Base-by-base conservation (phyloP, 164 flowering plant genomes). In the Dillenia turbinata region DNA sequence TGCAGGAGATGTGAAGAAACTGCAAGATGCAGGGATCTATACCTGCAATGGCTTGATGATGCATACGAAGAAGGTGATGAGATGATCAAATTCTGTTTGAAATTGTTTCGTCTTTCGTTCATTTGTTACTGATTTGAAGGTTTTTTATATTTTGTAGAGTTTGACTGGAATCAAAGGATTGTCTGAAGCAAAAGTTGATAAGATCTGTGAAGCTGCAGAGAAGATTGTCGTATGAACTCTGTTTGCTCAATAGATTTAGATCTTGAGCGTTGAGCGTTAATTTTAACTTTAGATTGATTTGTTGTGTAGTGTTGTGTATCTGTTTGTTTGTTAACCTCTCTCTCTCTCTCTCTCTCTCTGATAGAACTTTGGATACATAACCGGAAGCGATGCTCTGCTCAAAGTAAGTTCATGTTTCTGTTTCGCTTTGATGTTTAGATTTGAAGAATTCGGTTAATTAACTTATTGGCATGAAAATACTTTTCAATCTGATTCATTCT, bases 21-120 rank as follows among this genome's bases (percentile, higher is more conserved):
- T 95, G 57, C 99, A 95, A 71, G 97, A 95, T 77, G 99, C 99
- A 47, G 99, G 97, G 54, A 94, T 91, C 65, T 86, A 84, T 73
- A 94, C 99, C 63, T 89, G 96, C 83, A 91, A 94, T 72, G 99
- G 99, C 61, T 75, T 92, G 77, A 89, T 95, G 99, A 95, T 95
- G 99, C 97, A 89, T 62, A 95, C 99, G 6, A 95, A 87, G 80
- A 95, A 95, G 90, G 99, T 89, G 67, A 24, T 49, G 1, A 1
- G 14, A 16, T 14, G 54, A 17, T 49, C 17, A 3, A 49, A 19
- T 53, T 56, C 22, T 15, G 26, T 14, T 12, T 14, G 46, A 1
- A 56, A 47, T 4, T 7, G 8, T 57, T 61, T 26, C 12, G 45
- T 19, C 22, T 19, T 1, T 19, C 2, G 14, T 3, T 12, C 14